phyloP scores from a whole-genome alignment of 2,329 filamentous ascomycete species.

The Fusarium burgessii region DNA sequence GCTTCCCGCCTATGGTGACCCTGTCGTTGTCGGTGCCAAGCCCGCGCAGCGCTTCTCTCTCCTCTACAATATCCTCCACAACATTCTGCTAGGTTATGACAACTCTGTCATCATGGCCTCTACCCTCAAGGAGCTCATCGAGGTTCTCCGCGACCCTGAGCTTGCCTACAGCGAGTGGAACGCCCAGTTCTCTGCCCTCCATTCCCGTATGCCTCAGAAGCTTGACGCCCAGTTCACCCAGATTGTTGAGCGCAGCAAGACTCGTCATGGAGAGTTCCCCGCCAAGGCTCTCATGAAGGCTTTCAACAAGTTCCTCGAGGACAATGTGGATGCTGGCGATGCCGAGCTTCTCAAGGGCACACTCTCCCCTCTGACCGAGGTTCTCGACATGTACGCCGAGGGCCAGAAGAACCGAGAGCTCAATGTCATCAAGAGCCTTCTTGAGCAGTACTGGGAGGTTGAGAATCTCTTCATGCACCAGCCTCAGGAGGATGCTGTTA shows the following conservation, averaged over 20 bases:
- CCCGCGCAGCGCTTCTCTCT: constrained; percentile 87
- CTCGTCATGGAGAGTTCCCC: constrained; percentile 87
- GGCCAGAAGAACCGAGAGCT: constrained; percentile 94
- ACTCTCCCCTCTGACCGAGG: constrained; percentile 79
- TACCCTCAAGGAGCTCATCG: constrained; percentile 88
- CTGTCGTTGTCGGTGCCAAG: constrained; percentile 90
- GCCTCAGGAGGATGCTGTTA: constrained; percentile 92
- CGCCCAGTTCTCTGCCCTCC: constrained; percentile 94
- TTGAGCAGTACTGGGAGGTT: constrained; percentile 84
- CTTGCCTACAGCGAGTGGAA: constrained; percentile 97
- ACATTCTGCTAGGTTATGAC: constrained; percentile 94
- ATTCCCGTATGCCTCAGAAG: constrained; percentile 96
- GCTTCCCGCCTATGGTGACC: constrained; percentile 86
- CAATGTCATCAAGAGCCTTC: constrained; percentile 79
- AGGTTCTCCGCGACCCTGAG: constrained; percentile 88
- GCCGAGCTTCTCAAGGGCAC: constrained; percentile 78
- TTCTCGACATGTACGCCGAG: constrained; percentile 85
- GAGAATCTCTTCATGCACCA: constrained; percentile 90
- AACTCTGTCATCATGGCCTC: constrained; percentile 96
- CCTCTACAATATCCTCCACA: constrained; percentile 80
- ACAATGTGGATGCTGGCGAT: constrained; percentile 80
- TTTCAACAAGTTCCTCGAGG: constrained; percentile 88
- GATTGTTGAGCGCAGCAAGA: constrained; percentile 85
- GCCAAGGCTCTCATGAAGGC: constrained; percentile 88
- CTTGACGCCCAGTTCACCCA: constrained; percentile 85